phyloP scores from a whole-genome alignment of 1,284 basidiomycete species.

The Naganishia liquefaciens region DNA sequence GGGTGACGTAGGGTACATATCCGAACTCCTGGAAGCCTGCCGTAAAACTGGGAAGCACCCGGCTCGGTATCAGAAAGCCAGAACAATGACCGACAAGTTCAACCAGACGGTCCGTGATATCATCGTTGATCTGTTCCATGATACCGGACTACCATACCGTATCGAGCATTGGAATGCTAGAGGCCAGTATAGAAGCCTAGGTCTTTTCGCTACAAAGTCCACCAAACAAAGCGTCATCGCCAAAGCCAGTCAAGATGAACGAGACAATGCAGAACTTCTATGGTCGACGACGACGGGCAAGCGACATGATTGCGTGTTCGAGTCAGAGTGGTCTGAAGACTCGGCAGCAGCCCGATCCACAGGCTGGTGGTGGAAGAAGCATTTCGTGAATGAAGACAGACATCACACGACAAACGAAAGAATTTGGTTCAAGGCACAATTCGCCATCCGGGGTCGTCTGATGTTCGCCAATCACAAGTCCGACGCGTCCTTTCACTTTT shows the following conservation, averaged over 20 bases:
- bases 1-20: too few relatives aligned
- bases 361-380: slow-evolving; percentile 6
- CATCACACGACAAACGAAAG: slow-evolving; percentile 7
- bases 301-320: slow-evolving; percentile 17
- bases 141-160: too few relatives aligned
- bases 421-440: slow-evolving; percentile 8
- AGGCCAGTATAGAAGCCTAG: slow-evolving; percentile 2
- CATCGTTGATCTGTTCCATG: too few relatives aligned
- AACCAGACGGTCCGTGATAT: too few relatives aligned
- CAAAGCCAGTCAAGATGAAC: slow-evolving; percentile 8
- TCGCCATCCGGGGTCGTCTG: slow-evolving; percentile 14
- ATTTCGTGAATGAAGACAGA: slow-evolving; percentile 10
- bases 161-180: not conserved
- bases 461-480: slow-evolving; percentile 11
- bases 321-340: slow-evolving; percentile 19
- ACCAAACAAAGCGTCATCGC: not conserved
- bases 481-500: slow-evolving; percentile 6
- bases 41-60: too few relatives aligned
- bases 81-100: too few relatives aligned
- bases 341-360: slow-evolving; percentile 8
- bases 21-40: too few relatives aligned
- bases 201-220: slow-evolving; percentile 6
- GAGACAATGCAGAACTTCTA: slow-evolving; percentile 3
- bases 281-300: slow-evolving; percentile 3
- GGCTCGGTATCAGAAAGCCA: too few relatives aligned